Conservation (phyloP, 148 eudicot genomes). For the Rhododendron ferrugineum region DNA sequence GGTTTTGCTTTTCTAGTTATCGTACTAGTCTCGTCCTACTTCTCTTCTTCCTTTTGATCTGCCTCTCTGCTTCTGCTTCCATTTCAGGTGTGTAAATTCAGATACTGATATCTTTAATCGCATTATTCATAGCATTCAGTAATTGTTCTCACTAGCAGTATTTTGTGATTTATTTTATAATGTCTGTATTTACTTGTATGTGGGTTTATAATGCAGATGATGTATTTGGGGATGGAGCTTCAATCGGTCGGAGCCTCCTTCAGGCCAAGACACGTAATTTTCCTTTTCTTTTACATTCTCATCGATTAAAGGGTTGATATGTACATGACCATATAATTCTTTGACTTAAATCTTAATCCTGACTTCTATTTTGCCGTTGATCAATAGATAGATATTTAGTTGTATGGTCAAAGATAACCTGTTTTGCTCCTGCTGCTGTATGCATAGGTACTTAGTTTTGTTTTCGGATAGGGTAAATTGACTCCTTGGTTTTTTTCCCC, state of each 20-base stretch:
- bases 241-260: constrained; percentile 41
- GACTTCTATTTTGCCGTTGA: not conserved
- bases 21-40: not conserved
- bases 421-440: not conserved
- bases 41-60: not conserved
- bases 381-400: not conserved
- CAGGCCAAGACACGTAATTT: constrained; percentile 31
- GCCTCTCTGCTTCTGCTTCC: constrained; percentile 20
- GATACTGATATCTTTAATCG: not conserved
- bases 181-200: not conserved
- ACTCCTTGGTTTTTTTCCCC: not conserved
- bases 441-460: not conserved
- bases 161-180: not conserved
- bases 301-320: not conserved
- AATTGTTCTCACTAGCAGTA: not conserved
- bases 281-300: not conserved
- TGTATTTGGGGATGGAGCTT: constrained; percentile 25
- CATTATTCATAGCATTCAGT: not conserved
- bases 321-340: not conserved
- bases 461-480: not conserved
- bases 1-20: not conserved
- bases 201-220: constrained; percentile 21
- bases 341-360: not conserved
- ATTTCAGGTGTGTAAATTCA: constrained; percentile 18
- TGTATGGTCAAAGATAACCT: not conserved